Evolutionary conservation across 1,139 yeast species (phyloP).

Genomic region (Saccharomyces hybrid): DNA sequence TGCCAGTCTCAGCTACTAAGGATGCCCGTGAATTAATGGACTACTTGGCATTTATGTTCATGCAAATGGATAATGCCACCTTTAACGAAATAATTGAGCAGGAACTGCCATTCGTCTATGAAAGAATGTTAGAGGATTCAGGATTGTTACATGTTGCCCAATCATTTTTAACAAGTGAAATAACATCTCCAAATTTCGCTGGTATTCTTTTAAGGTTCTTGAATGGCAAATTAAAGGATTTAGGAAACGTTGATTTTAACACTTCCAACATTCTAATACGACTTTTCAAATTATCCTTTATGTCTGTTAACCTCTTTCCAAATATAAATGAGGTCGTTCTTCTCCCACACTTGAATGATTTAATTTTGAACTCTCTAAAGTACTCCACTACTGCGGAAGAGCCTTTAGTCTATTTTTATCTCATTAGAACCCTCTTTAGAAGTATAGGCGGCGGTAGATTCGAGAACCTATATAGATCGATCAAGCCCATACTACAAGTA

Average conservation of each 20-base stretch:
- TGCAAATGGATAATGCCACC: conserved; percentile 91
- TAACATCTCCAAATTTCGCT: conserved; percentile 86
- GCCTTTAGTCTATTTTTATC: conserved; percentile 81
- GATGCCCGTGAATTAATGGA: conserved; percentile 97
- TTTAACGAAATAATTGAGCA: conserved; percentile 86
- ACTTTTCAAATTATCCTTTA: conserved; percentile 82
- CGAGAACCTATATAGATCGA: conserved; percentile 85
- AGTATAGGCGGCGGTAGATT: conserved; percentile 95
- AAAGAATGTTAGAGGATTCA: conserved; percentile 75
- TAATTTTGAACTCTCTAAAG: conserved; percentile 74
- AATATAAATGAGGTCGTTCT: conserved; percentile 78
- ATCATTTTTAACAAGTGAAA: conserved; percentile 86
- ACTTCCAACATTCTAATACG: conserved; percentile 78
- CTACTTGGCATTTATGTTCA: conserved; percentile 86
- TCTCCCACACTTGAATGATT: conserved; percentile 74
- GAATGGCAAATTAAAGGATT: conserved; percentile 60
- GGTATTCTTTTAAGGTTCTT: conserved; percentile 78
- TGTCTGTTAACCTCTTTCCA: conserved; percentile 93
- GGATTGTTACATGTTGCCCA: conserved; percentile 89
- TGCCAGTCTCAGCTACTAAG: conserved; percentile 79
- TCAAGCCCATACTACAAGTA: conserved; percentile 82
- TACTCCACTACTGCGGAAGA: conserved; percentile 85
- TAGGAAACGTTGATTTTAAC: conserved; percentile 74
- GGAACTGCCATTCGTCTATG: conserved; percentile 72
- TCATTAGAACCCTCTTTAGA: conserved; percentile 83